These are phyloP conservation scores for Gastrolobium bilobum DNA, from an alignment of 306 rosid genomes.

Conservation along the genomic window DNA sequence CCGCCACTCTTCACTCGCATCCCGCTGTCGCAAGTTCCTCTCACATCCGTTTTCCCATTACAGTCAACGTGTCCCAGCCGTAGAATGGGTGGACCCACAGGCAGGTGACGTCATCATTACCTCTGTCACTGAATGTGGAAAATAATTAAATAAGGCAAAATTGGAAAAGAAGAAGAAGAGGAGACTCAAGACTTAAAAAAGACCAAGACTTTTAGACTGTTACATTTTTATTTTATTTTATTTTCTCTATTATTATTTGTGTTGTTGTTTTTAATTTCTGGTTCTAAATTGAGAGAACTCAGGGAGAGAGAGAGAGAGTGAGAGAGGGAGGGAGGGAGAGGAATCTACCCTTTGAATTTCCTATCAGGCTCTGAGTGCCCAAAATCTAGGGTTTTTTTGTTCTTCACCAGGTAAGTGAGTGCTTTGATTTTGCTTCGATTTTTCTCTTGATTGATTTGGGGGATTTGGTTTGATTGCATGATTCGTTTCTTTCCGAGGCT, in stretches of 20 bases:
- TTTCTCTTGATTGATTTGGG: slow-evolving; percentile 28
- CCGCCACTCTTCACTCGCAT: slow-evolving; percentile 40
- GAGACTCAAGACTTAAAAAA: slow-evolving; percentile 14
- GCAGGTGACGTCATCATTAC: slow-evolving; percentile 59
- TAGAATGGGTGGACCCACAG: slow-evolving; percentile 45
- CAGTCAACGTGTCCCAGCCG: slow-evolving; percentile 53
- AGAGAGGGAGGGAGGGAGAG: slow-evolving; percentile 39
- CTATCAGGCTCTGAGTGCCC: slow-evolving; percentile 61
- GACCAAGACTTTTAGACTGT: slow-evolving; percentile 49
- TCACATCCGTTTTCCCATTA: slow-evolving; percentile 4
- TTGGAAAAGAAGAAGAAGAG: not conserved
- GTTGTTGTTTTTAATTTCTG: slow-evolving; percentile 39
- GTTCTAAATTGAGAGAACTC: slow-evolving; percentile 51
- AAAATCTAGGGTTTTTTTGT: slow-evolving; percentile 60
- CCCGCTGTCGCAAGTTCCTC: slow-evolving; percentile 48
- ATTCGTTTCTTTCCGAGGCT: slow-evolving; percentile 38
- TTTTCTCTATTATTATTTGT: slow-evolving; percentile 35
- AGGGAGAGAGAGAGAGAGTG: slow-evolving; percentile 31
- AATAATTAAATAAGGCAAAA: slow-evolving; percentile 41
- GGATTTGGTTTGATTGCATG: slow-evolving; percentile 41
- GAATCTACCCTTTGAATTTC: slow-evolving; percentile 66
- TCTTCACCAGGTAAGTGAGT: slow-evolving; percentile 51
- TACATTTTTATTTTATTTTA: not conserved
- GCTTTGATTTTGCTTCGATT: slow-evolving; percentile 27
- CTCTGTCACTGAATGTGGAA: slow-evolving; percentile 35